Percentiles rank a stretch among this genome's conserved stretches.
These are phyloP conservation scores for Trichoderma semiorbis DNA, from an alignment of 2,329 filamentous ascomycete genomes.

Conservation along the genomic window DNA sequence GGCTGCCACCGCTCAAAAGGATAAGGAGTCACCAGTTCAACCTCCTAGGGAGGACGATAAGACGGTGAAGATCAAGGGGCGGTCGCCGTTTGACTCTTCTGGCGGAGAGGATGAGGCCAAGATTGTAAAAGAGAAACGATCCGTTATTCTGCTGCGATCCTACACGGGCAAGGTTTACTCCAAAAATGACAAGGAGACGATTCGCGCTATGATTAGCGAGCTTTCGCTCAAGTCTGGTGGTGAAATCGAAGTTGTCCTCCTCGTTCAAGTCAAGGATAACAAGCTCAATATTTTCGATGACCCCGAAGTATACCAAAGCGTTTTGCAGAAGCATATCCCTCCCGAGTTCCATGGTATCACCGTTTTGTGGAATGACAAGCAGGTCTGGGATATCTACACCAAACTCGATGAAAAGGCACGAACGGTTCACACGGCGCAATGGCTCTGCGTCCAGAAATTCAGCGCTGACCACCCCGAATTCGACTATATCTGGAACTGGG, in stretches of 20 bases:
- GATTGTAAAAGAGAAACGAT: slow-evolving; percentile 49
- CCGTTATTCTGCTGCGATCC: slow-evolving; percentile 71
- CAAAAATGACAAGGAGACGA: slow-evolving; percentile 72
- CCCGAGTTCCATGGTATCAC: slow-evolving; percentile 67
- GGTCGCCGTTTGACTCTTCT: slow-evolving; percentile 6
- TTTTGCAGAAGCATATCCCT: slow-evolving; percentile 62
- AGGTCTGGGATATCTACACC: slow-evolving; percentile 75
- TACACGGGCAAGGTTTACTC: slow-evolving; percentile 74
- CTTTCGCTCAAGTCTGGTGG: slow-evolving; percentile 71
- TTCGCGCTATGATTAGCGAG: slow-evolving; percentile 77
- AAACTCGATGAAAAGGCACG: slow-evolving; percentile 58
- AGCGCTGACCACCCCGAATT: slow-evolving; percentile 73
- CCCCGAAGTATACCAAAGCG: slow-evolving; percentile 53
- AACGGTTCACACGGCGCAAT: slow-evolving; percentile 60
- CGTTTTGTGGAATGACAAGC: slow-evolving; percentile 69
- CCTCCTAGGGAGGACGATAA: neutral
- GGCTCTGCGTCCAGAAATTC: slow-evolving; percentile 73
- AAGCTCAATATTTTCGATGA: slow-evolving; percentile 57
- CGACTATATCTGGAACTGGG: slow-evolving; percentile 84
- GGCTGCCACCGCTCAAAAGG: neutral
- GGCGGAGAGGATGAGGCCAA: slow-evolving; percentile 16
- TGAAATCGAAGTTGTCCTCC: slow-evolving; percentile 75
- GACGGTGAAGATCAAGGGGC: slow-evolving; percentile 19
- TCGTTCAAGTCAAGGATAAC: slow-evolving; percentile 72
- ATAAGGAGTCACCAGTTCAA: neutral